Base-by-base conservation (phyloP, 257 asterid species). In the Fraxinus americana region DNA sequence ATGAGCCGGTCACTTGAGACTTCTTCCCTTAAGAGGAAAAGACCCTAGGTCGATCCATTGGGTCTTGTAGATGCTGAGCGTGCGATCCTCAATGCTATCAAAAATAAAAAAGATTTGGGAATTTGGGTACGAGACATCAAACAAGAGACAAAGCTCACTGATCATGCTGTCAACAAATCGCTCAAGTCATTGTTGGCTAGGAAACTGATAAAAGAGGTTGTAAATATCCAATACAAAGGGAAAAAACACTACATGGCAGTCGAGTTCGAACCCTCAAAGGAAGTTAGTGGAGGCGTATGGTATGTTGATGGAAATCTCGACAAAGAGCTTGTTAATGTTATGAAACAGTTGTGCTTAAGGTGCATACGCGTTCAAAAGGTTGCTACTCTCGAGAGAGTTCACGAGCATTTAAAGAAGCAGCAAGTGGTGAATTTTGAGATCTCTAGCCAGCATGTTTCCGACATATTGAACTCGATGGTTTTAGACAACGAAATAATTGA, bases 251-350 rank as follows among this genome's bases (percentile, higher is more conserved):
- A 84, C 88, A 91, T 94, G 89, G 91, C 90, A 9, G 83, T 45
- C 4, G 91, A 85, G 75, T 86, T 85, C 32, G 91, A 89, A 75
- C 94, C 98, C 13, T 90, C 92, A 0, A 86, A 80, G 77, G 97
- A 90, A 80, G 73, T 94, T 2, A 88, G 78, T 0, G 97, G 98
- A 32, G 97, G 96, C 27, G 86, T 75, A 0, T 90, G 92, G 89
- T 94, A 92, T 8, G 25, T 3, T 0, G 82, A 88, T 1, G 97
- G 97, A 69, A 74, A 76, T 19, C 91, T 92, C 67, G 91, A 91
- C 83, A 73, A 48, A 32, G 87, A 63, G 29, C 79, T 87, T 67
- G 83, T 91, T 2, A 14, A 63, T 0, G 17, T 1, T 10, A 82
- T 91, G 30, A 83, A 78, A 70, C 34, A 11, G 12, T 0, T 80